phyloP scores from a whole-genome alignment of 768 basidiomycete genomes.

The Lactifluus rugatus region DNA sequence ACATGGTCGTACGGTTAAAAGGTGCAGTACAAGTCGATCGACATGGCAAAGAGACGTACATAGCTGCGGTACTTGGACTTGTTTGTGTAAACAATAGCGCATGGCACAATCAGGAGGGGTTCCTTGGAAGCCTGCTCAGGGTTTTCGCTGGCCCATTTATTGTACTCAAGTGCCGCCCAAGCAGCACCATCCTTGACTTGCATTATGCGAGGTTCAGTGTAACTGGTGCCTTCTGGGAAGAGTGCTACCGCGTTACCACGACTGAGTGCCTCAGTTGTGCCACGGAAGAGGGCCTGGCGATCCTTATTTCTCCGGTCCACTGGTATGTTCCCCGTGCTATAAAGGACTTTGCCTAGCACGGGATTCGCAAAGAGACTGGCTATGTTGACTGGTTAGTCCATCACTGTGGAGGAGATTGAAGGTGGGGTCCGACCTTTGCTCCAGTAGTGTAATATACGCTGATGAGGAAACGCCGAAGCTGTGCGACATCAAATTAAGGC shows the following conservation, averaged over 20 bases:
- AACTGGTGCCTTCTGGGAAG: slow-evolving; percentile 90
- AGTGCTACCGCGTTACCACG: slow-evolving; percentile 79
- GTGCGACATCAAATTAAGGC: slow-evolving; percentile 20
- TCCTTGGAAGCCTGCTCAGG: slow-evolving; percentile 31
- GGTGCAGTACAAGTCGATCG: not conserved
- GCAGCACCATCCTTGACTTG: slow-evolving; percentile 90
- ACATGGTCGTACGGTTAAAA: not conserved
- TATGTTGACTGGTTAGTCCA: slow-evolving; percentile 9
- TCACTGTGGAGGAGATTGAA: slow-evolving; percentile 11
- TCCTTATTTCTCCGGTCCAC: slow-evolving; percentile 94
- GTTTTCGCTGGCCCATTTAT: slow-evolving; percentile 61
- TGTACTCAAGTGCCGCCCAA: slow-evolving; percentile 92
- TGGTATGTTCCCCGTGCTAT: slow-evolving; percentile 92
- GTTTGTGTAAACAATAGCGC: slow-evolving; percentile 88
- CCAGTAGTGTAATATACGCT: slow-evolving; percentile 83
- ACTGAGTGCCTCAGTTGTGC: slow-evolving; percentile 79
- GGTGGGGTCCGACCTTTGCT: slow-evolving; percentile 59
- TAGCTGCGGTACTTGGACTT: slow-evolving; percentile 91
- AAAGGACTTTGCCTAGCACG: slow-evolving; percentile 58
- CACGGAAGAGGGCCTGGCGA: slow-evolving; percentile 76
- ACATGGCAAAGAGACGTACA: slow-evolving; percentile 38
- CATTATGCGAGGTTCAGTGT: slow-evolving; percentile 89
- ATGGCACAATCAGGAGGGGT: slow-evolving; percentile 64
- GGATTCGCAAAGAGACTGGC: slow-evolving; percentile 79
- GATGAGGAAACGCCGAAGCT: slow-evolving; percentile 79